Conservation (phyloP, 73 alveolate genomes). For the Symbiodinium pilosum region DNA sequence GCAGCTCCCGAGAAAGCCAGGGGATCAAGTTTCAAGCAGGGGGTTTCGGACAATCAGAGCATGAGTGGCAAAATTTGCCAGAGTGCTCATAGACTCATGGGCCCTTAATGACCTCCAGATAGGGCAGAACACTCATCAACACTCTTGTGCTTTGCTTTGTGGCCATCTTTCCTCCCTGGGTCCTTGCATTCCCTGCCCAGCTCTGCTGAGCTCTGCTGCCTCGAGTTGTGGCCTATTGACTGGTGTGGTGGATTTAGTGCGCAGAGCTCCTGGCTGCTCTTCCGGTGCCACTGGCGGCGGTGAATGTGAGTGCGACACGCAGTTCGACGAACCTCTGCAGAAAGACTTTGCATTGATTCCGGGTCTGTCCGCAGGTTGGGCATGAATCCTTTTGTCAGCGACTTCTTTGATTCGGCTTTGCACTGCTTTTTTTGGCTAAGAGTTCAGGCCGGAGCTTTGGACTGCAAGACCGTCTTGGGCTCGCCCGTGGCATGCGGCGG, state of each 20-base stretch:
- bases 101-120: too few relatives aligned
- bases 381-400: background rate
- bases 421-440: background rate
- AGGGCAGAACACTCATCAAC: too few relatives aligned
- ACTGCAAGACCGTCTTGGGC: background rate
- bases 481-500: background rate
- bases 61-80: too few relatives aligned
- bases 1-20: background rate
- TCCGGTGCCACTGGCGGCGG: background rate
- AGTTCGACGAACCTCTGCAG: background rate
- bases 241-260: background rate
- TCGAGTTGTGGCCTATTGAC: background rate
- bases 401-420: background rate
- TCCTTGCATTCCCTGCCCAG: too few relatives aligned
- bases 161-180: background rate
- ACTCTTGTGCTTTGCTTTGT: background rate
- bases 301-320: background rate
- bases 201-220: constrained; percentile 1
- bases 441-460: background rate
- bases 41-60: background rate
- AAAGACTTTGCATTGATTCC: background rate
- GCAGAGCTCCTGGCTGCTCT: background rate
- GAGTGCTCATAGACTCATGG: too few relatives aligned
- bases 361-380: background rate
- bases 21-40: background rate